Evolutionary conservation across 345 rosid species (phyloP).

Genomic region (Rhodamnia argentea): DNA sequence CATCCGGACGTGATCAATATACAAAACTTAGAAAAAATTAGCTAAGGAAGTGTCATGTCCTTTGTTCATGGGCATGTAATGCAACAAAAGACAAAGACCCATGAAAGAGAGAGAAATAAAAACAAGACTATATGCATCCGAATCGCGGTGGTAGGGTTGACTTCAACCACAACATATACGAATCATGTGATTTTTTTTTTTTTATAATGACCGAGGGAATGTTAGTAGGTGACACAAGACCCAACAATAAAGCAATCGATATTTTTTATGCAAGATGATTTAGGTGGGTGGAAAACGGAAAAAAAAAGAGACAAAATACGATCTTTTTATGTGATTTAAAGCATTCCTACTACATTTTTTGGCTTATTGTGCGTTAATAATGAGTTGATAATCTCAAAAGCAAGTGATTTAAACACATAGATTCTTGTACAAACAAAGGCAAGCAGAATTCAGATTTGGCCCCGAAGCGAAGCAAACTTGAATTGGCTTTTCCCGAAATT

Average conservation of each 20-base stretch:
- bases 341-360: not conserved
- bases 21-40: not conserved
- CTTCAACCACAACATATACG: not conserved
- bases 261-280: not conserved
- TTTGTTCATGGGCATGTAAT: not conserved
- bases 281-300: not conserved
- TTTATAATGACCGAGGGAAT: not conserved
- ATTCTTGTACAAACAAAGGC: not conserved
- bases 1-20: not conserved
- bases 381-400: not conserved
- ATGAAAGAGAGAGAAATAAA: not conserved
- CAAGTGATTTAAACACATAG: not conserved
- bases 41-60: not conserved
- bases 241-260: not conserved
- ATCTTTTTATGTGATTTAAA: not conserved
- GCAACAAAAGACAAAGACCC: not conserved
- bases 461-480: not conserved
- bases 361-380: not conserved
- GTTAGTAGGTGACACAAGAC: not conserved
- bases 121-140: not conserved
- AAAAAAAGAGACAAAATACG: not conserved
- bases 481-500: not conserved
- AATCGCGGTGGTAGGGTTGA: not conserved
- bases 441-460: not conserved
- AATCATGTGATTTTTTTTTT: not conserved